Conservation (phyloP, 2,329 filamentous ascomycete species). For the Diaporthe sp. region DNA sequence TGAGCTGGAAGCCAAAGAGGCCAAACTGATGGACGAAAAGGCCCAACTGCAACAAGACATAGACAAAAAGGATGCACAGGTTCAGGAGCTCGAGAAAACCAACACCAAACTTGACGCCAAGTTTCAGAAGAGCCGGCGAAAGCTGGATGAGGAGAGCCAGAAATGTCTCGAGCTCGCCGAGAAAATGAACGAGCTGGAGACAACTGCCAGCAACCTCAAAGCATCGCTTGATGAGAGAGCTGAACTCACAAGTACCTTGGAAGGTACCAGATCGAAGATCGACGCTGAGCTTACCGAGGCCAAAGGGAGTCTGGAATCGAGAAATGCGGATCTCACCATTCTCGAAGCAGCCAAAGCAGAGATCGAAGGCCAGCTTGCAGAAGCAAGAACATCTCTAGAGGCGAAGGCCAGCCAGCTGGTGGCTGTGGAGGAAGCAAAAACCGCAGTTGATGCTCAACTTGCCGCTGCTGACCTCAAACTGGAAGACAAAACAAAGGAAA, state of each 20-base stretch:
- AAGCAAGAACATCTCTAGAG: neutral
- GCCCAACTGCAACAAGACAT: constrained; percentile 31
- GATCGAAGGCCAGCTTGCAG: constrained; percentile 7
- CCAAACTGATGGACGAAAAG: constrained; percentile 45
- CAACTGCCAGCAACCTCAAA: neutral
- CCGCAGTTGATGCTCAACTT: constrained; percentile 4
- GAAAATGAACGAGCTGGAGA: constrained; percentile 5
- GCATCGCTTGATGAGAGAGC: constrained; percentile 1
- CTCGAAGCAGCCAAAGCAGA: constrained; percentile 15
- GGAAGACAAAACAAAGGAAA: constrained; percentile 11
- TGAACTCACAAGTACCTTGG: neutral
- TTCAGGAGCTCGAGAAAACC: constrained; percentile 44
- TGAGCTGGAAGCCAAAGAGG: constrained; percentile 49
- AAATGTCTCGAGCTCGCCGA: constrained; percentile 16
- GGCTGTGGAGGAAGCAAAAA: neutral
- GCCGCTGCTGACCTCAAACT: neutral
- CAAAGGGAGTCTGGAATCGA: constrained; percentile 42
- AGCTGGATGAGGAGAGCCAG: constrained; percentile 21
- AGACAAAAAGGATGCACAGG: neutral
- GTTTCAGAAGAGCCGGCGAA: constrained; percentile 9
- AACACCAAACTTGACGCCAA: constrained; percentile 42
- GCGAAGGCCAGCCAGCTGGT: neutral
- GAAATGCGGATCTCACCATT: constrained; percentile 38
- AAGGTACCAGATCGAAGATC: neutral
- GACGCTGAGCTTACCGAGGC: constrained; percentile 41